Evolutionary conservation across 345 rosid species (phyloP).

Genomic region (Eucalyptus curtisii): DNA sequence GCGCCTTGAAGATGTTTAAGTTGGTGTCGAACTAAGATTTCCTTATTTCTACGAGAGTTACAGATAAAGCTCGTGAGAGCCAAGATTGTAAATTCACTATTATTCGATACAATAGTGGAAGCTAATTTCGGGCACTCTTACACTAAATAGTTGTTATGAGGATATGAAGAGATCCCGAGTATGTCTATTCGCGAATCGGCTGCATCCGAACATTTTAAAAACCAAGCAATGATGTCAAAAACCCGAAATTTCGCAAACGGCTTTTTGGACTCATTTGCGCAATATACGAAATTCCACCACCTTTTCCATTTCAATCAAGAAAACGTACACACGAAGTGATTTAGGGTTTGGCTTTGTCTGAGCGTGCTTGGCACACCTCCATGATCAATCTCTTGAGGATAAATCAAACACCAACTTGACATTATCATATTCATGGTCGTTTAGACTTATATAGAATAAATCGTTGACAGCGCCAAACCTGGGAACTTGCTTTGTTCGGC

Average conservation of each 20-base stretch:
- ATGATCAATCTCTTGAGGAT: not conserved
- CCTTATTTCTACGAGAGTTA: not conserved
- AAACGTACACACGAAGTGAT: not conserved
- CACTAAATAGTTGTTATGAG: not conserved
- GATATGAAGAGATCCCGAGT: not conserved
- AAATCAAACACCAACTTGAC: not conserved
- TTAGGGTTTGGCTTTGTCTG: not conserved
- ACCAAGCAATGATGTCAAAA: not conserved
- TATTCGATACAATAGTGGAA: not conserved
- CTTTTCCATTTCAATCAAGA: not conserved
- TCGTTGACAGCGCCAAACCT: not conserved
- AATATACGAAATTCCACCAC: fast-evolving
- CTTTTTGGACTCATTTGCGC: fast-evolving
- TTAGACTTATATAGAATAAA: no score
- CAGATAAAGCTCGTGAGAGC: fast-evolving
- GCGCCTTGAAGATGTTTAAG: not conserved
- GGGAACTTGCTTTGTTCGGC: slow-evolving; percentile 3
- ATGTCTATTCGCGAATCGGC: fast-evolving
- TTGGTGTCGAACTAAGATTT: not conserved
- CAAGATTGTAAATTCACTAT: not conserved
- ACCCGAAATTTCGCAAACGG: not conserved
- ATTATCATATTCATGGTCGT: not conserved
- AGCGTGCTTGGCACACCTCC: not conserved
- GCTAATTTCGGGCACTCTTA: fast-evolving
- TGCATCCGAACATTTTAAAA: fast-evolving